Evolutionary conservation across 805 yeast genomes (phyloP).

Genomic region (Candida taoyuanica): DNA sequence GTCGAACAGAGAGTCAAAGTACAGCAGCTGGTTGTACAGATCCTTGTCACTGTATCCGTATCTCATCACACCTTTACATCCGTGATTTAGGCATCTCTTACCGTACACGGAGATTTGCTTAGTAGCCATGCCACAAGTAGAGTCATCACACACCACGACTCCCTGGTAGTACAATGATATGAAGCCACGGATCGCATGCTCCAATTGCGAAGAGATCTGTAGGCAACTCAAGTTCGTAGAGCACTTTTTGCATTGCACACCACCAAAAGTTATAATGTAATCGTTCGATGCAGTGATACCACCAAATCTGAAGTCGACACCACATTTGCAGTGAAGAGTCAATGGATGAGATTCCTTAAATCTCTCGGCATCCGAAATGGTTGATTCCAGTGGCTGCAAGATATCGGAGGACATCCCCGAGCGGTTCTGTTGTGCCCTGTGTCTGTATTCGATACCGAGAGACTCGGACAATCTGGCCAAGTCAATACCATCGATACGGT

Average conservation of each 20-base stretch:
- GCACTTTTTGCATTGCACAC: constrained; percentile 68
- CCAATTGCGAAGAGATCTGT: constrained; percentile 67
- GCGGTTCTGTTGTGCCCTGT: constrained; percentile 29
- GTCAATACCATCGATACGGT: constrained; percentile 83
- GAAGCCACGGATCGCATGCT: constrained; percentile 60
- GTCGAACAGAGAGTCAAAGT: constrained; percentile 75
- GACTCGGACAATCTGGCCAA: constrained; percentile 69
- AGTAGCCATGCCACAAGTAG: constrained; percentile 73
- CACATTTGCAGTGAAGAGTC: constrained; percentile 58
- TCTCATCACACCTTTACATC: constrained; percentile 74
- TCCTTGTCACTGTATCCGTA: constrained; percentile 73
- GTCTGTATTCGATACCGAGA: constrained; percentile 69
- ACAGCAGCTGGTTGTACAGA: constrained; percentile 80
- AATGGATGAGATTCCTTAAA: constrained; percentile 62
- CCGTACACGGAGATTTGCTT: constrained; percentile 90
- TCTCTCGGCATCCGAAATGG: constrained; percentile 75
- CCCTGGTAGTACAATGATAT: constrained; percentile 81
- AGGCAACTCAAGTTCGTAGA: constrained; percentile 44
- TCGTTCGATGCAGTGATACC: constrained; percentile 66
- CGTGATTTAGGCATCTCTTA: constrained; percentile 61
- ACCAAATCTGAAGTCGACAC: constrained; percentile 55
- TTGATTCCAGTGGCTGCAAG: constrained; percentile 74
- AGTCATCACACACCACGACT: constrained; percentile 80
- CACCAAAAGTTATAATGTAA: constrained; percentile 59
- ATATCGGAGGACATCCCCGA: constrained; percentile 30